Evolutionary conservation across 163 green algal genomes (phyloP), one percentile per base, ranked within the genome.

Genomic region (Coccomyxa subellipsoidea): DNA sequence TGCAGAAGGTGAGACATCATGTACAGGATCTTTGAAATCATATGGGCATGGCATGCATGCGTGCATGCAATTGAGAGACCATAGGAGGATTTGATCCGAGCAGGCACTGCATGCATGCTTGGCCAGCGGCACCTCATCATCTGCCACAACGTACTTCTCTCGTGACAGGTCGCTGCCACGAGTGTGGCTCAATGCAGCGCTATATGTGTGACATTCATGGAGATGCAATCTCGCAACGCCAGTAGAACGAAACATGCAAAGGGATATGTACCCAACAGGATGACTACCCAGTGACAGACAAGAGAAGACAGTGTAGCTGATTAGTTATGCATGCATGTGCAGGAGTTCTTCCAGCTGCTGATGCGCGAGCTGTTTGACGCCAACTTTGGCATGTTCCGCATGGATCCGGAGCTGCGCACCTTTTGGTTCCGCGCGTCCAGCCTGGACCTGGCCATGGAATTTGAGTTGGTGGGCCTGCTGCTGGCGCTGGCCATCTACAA

Each of bases 401-500:
- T 82, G 78, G 35, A 77, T 25, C 86, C 94, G 78, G 82, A 92
- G 69, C 94, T 85, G 7, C 89, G 92, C 53, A 90, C 82, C 59
- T 92, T 87, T 82, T 96, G 90, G 90, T 95, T 96, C 83, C 93
- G 89, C 81, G 36, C 84, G 0, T 79, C 83, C 31, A 77, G 76
- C 27, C 47, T 86, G 21, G 84, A 85, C 2, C 77, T 80, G 32
- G 76, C 73, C 40, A 66, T 59, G 5, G 88, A 93, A 81, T 95
- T 90, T 59, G 69, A 84, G 34, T 83, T 95, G 81, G 86, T 94
- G n/a, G 92, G 92, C 34, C 89, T 84, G 15, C 66, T 94, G 37
- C 47, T 95, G 66, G 90, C 92, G 0, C 89, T 98, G 38, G 95
- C 95, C 34, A 95, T 97, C 69, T 98, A 98, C 89, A 98, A 98